Percentiles rank a stretch among this genome's conserved stretches.
phyloP scores from a whole-genome alignment of 2,329 filamentous ascomycete genomes.

The Balansia obtecta region DNA sequence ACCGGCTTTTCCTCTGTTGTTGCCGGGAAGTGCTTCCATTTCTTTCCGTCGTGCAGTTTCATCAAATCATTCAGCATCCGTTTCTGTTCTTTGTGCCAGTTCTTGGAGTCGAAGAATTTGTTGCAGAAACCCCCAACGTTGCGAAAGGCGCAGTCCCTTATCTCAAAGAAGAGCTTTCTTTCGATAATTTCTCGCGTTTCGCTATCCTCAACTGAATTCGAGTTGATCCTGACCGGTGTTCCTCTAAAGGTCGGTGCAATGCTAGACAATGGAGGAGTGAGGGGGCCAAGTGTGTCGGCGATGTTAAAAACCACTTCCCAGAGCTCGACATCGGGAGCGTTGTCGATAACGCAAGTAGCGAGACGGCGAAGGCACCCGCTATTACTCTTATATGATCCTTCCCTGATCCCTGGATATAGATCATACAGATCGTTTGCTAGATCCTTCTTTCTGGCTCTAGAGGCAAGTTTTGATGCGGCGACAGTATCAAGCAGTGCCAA shows the following conservation, averaged over 20 bases:
- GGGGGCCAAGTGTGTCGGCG: no score
- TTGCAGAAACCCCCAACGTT: slow-evolving; percentile 9
- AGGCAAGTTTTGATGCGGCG: no score
- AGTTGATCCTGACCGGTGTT: slow-evolving; percentile 5
- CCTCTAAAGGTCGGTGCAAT: slow-evolving; percentile 3
- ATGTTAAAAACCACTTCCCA: no score
- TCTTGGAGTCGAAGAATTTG: slow-evolving; percentile 8
- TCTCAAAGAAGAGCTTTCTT: slow-evolving; percentile 7
- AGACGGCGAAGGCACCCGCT: no score
- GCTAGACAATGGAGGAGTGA: neutral
- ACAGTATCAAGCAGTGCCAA: no score
- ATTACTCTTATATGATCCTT: no score
- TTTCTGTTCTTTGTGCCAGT: slow-evolving; percentile 7
- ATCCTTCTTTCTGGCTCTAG: no score
- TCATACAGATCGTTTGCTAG: no score
- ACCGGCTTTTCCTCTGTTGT: slow-evolving; percentile 5
- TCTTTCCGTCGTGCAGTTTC: slow-evolving; percentile 8
- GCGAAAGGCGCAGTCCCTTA: slow-evolving; percentile 9
- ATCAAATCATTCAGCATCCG: slow-evolving; percentile 3
- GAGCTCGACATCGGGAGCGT: no score
- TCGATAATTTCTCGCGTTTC: slow-evolving; percentile 5
- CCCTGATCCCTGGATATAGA: no score
- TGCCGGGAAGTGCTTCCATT: slow-evolving; percentile 8
- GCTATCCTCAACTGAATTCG: slow-evolving; percentile 6
- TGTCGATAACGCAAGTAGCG: no score